A percentile compares a stretch with the other conserved stretches of the same genome.
Conservation (phyloP, 108 stramenopile species). For the Fragilaria radians region DNA sequence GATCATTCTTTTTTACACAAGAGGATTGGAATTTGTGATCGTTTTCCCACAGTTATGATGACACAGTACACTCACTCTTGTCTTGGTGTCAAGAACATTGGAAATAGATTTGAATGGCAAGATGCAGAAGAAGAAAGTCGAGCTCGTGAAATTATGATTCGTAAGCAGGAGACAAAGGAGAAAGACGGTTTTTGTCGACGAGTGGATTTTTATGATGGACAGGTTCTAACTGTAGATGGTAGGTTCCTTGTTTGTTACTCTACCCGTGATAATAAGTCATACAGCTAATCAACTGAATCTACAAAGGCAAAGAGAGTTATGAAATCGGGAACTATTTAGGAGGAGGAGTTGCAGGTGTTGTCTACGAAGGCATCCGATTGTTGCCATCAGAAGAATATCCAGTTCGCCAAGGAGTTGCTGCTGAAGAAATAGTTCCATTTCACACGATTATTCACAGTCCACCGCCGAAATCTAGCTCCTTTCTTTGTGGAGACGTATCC, state of each 20-base stretch:
- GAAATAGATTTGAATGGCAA: slow-evolving; percentile 19
- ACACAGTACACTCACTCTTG: neutral
- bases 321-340: slow-evolving; percentile 83
- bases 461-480: neutral
- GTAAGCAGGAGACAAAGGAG: slow-evolving; percentile 41
- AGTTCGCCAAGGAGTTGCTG: slow-evolving; percentile 32
- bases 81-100: neutral
- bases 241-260: slow-evolving; percentile 3
- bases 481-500: neutral
- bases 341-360: slow-evolving; percentile 83
- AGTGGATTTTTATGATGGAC: slow-evolving; percentile 76
- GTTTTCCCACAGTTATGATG: slow-evolving; percentile 8
- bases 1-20: neutral
- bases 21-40: too few relatives aligned
- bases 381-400: slow-evolving; percentile 73
- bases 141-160: slow-evolving; percentile 13
- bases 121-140: slow-evolving; percentile 8
- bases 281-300: neutral
- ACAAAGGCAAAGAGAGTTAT: slow-evolving; percentile 39
- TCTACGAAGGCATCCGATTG: slow-evolving; percentile 78
- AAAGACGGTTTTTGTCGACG: slow-evolving; percentile 70
- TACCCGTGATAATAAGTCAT: too few relatives aligned
- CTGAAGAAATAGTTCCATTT: neutral
- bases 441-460: neutral
- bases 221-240: slow-evolving; percentile 61